phyloP scores from a whole-genome alignment of 805 yeast species.

The Candida insectalens region DNA sequence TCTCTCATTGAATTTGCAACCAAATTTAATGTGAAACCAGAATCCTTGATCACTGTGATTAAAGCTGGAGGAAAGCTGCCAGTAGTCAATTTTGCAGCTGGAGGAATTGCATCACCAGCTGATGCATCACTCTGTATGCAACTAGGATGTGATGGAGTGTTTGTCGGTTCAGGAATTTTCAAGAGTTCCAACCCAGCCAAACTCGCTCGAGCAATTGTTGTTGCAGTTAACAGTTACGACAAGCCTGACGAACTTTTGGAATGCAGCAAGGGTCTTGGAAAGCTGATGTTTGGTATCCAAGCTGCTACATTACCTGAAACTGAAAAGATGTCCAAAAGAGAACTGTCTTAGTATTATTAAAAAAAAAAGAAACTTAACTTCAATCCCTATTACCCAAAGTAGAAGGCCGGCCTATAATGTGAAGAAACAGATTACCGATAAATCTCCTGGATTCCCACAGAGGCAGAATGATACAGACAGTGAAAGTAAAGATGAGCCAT shows the following conservation, averaged over 20 bases:
- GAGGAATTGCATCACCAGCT: conserved; percentile 83
- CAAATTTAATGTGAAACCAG: conserved; percentile 49
- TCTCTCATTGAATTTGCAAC: conserved; percentile 43
- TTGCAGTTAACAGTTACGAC: conserved; percentile 63
- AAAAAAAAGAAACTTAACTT: too few species aligned
- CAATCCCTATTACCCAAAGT: too few species aligned
- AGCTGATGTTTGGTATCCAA: conserved; percentile 66
- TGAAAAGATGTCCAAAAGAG: conserved; percentile 40
- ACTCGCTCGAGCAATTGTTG: conserved; percentile 70
- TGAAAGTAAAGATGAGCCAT: neutral
- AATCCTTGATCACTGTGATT: conserved; percentile 39
- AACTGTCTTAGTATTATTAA: conserved; percentile 3
- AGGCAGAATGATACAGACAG: neutral
- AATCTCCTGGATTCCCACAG: neutral
- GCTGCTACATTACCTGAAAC: conserved; percentile 38
- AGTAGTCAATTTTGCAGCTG: conserved; percentile 82
- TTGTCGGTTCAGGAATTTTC: conserved; percentile 75
- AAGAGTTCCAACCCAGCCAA: conserved; percentile 63
- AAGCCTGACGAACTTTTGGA: conserved; percentile 53
- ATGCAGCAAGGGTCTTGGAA: conserved; percentile 62
- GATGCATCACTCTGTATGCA: conserved; percentile 83
- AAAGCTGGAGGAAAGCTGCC: conserved; percentile 54
- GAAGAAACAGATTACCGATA: neutral
- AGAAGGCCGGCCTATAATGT: too few species aligned
- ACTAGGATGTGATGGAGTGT: conserved; percentile 70